Conservation (phyloP, 1,139 yeast species). For the Nakaseomyces bracarensis region DNA sequence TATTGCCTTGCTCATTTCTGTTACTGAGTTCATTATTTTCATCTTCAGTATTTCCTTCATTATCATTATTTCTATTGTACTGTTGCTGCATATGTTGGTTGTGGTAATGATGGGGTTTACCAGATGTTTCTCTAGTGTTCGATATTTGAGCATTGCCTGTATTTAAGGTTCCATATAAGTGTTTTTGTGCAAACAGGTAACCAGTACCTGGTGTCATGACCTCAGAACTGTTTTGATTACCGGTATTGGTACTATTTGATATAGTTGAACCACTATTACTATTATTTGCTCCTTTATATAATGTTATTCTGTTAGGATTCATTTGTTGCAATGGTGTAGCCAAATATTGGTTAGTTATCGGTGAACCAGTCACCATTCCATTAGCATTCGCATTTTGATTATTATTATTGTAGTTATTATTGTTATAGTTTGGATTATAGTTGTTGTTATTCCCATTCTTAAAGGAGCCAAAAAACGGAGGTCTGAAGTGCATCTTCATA, state of each 20-base stretch:
- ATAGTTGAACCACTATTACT: slow-evolving; percentile 1
- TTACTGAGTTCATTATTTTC: slow-evolving; percentile 2
- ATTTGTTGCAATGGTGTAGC: slow-evolving; percentile 4
- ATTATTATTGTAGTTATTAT: not conserved
- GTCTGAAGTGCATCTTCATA: slow-evolving; percentile 2
- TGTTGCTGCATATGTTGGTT: slow-evolving; percentile 2
- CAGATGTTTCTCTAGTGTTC: not conserved
- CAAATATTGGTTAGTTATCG: slow-evolving; percentile 4
- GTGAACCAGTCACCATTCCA: slow-evolving; percentile 4
- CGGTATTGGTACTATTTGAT: not conserved
- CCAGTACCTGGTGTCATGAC: slow-evolving; percentile 5
- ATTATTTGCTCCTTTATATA: not conserved
- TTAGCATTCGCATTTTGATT: not conserved
- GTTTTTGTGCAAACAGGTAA: slow-evolving; percentile 4
- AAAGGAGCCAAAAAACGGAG: slow-evolving; percentile 3
- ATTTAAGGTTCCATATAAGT: not conserved
- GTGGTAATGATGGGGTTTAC: not conserved
- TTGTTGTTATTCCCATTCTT: not conserved
- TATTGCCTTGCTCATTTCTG: not conserved
- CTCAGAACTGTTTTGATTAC: slow-evolving; percentile 2
- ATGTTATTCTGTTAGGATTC: not conserved
- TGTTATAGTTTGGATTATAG: not conserved
- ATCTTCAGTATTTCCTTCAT: slow-evolving; percentile 2
- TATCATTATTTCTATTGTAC: not conserved
- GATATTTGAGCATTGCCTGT: not conserved